Conservation (phyloP, 2,329 filamentous ascomycete species). For the Apiospora pterosperma region DNA sequence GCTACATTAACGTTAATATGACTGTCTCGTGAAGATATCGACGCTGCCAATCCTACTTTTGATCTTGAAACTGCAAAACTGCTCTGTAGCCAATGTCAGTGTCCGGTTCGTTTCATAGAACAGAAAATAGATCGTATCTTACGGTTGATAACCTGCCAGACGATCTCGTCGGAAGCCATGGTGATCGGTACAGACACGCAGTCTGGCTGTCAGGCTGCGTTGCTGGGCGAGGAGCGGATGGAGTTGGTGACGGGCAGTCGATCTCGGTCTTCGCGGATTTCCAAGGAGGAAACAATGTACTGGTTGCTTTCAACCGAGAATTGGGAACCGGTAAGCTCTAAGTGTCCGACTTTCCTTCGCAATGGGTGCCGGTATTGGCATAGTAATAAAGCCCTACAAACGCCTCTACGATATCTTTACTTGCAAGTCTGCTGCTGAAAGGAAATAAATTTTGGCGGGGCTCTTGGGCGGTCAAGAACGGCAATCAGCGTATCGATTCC, state of each 20-base stretch:
- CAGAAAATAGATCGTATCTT: slow-evolving; percentile 30
- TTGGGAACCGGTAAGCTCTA: neutral
- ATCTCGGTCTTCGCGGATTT: neutral
- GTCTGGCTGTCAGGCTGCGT: too few species aligned
- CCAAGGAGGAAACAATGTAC: neutral
- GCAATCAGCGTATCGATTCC: neutral
- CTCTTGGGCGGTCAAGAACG: slow-evolving; percentile 4
- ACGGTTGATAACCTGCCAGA: slow-evolving; percentile 95
- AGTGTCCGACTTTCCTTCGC: neutral
- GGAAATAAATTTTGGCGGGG: slow-evolving; percentile 7
- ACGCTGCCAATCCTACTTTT: slow-evolving; percentile 44
- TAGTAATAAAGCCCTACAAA: neutral
- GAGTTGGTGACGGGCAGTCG: neutral
- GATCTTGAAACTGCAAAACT: slow-evolving; percentile 90
- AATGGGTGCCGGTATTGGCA: neutral
- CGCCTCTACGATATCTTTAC: neutral
- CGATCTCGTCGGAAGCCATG: slow-evolving; percentile 93
- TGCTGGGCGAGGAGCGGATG: neutral
- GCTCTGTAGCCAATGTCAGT: slow-evolving; percentile 71
- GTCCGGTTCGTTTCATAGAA: neutral
- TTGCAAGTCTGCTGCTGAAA: neutral
- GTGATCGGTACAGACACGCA: too few species aligned
- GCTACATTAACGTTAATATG: slow-evolving; percentile 40
- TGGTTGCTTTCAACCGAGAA: neutral
- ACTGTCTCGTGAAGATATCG: neutral